Evolutionary conservation across 1,139 yeast species (phyloP), one percentile per base, ranked within the genome.

Genomic region (Saccharomyces uvarum): DNA sequence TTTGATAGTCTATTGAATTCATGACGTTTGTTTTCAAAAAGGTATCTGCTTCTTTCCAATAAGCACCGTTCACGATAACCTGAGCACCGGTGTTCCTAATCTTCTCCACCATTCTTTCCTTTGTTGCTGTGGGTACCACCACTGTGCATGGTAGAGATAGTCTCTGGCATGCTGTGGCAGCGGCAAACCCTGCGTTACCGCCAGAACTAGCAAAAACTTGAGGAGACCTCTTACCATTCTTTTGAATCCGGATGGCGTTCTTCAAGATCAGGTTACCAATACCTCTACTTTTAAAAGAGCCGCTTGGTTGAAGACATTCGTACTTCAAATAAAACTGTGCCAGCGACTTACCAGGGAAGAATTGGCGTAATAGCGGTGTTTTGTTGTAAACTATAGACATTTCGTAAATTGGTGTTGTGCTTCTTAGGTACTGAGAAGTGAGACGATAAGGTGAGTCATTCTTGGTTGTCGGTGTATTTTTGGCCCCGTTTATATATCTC

Each of bases 141-240:
- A 86, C 89, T 0, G 87, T 82, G 60, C 90, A 83, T 9, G 76
- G 74, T 7, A 78, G 67, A 1, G 73, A 72, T 57, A 76, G 74
- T 53, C 66, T 70, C 41, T 66, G 67, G 3, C 86, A 80, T 47
- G 86, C 81, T 53, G 77, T 77, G 0, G 89, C 88, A 2, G 88
- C 88, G 0, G 91, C 91, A 51, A 83, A 72, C 0, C 93, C 93
- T 0, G 93, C 93, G 65, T 86, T 86, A 0, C 93, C 93, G 11
- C 91, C 93, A 14, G 88, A 82, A 32, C 87, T 82, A 5, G 86
- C 77, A 65, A 77, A 81, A 3, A 84, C 81, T 31, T 77, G 78
- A 38, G 80, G 75, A 41, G 67, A 64, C 46, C 55, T 60, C 8
- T 55, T 51, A 5, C 57, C 54, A 4, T 19, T n/a, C 13, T 62